Evolutionary conservation across 2,329 filamentous ascomycete genomes (phyloP), one percentile per base, ranked within the genome.

Genomic region (Chalaropsis ovoidea): DNA sequence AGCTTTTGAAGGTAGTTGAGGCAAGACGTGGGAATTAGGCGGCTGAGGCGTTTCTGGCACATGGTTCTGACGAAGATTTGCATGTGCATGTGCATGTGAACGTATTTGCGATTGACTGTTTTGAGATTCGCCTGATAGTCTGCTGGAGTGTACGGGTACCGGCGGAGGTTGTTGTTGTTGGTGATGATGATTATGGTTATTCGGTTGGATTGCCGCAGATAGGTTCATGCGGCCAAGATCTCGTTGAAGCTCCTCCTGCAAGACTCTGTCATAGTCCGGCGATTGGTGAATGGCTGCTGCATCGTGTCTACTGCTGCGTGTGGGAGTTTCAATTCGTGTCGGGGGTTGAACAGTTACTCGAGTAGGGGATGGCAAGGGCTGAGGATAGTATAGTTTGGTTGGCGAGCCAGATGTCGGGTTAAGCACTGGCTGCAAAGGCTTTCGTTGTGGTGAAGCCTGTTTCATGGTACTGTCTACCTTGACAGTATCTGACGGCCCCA

Each of bases 241-340:
- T 66, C 80, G 80, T 69, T 83, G 82, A n/a, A 88, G 73, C 72
- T 87, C 83, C 47, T 83, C 80, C 68, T 85, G 84, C 52, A 86
- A 72, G 52, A 81, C 79, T 58, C 78, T 77, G 69, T 87, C 84
- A 69, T 86, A 85, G 67, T 86, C 84, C 8, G 80, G 77, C 3
- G 83, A 83, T 63, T 80, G 79, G 19, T 69, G 67, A 17, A 60
- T 39, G 15, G 60, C 52, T 19, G 39, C 19, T 52, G 60, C 22
- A 6, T 47, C 39, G 27, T 47, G 43, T n/a, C 19, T 47, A 41
- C 39, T 65, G 24, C 31, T 67, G 41, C 47, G 41, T 41, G 66
- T 65, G n/a, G 66, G 66, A 6, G 66, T 67, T 47, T 67, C 62
- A 24, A 67, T 67, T 27, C 66, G 41, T 24, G 62, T 64, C 11